Conservation (phyloP, 257 asterid species). For the Fraxinus pennsylvanica region DNA sequence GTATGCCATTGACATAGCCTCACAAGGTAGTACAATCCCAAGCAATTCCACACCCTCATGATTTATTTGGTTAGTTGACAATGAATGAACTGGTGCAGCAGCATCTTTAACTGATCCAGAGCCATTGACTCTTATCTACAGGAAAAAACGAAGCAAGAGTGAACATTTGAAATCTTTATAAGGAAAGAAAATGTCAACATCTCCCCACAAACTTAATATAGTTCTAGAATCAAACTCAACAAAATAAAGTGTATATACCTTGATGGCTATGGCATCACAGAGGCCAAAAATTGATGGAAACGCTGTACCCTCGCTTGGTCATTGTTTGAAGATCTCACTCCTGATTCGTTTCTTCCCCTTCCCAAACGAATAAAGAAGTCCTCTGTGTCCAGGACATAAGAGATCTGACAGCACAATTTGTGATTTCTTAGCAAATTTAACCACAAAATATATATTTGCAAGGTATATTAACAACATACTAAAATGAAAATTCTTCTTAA, state of each 20-base stretch:
- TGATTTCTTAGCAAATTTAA: slow-evolving; percentile 13
- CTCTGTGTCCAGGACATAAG: slow-evolving; percentile 89
- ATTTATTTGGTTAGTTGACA: slow-evolving; percentile 32
- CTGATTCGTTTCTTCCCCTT: slow-evolving; percentile 40
- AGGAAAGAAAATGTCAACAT: too few species aligned
- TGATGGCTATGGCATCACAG: slow-evolving; percentile 37
- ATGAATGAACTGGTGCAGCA: slow-evolving; percentile 35
- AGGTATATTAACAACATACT: not conserved
- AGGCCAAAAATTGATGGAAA: slow-evolving; percentile 56
- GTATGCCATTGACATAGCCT: slow-evolving; percentile 36
- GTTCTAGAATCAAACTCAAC: not conserved
- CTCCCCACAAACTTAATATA: not conserved
- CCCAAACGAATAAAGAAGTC: slow-evolving; percentile 78
- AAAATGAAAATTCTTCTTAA: not conserved
- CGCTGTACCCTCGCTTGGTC: slow-evolving; percentile 49
- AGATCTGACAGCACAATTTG: slow-evolving; percentile 56
- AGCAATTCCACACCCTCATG: slow-evolving; percentile 30
- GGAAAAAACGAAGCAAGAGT: not conserved
- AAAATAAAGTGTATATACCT: slow-evolving; percentile 3
- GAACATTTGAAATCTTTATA: not conserved
- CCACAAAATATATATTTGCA: not conserved
- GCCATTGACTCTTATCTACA: not conserved
- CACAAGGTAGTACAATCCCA: slow-evolving; percentile 29
- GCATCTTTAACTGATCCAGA: slow-evolving; percentile 2
- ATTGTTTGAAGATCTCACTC: slow-evolving; percentile 31